These are phyloP conservation scores for Cystobasidium onofrii DNA, from an alignment of 768 basidiomycete genomes.

Conservation along the genomic window DNA sequence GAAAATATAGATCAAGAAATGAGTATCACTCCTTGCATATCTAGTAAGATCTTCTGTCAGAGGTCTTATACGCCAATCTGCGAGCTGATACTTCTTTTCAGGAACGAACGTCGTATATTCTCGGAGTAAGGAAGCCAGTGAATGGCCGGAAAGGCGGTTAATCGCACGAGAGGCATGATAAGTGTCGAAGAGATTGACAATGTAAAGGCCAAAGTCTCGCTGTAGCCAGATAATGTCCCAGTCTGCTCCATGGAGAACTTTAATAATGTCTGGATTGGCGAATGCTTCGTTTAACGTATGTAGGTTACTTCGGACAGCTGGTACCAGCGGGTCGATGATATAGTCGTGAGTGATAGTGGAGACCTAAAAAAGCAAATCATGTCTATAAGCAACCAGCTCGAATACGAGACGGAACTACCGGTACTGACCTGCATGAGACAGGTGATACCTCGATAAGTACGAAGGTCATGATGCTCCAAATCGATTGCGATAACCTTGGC, in stretches of 20 bases:
- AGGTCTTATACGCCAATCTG: conserved; percentile 96
- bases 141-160: conserved; percentile 55
- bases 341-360: conserved; percentile 70
- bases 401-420: too few relatives aligned
- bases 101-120: conserved; percentile 82
- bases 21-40: conserved; percentile 93
- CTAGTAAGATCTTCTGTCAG: conserved; percentile 77
- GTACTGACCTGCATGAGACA: conserved; percentile 82
- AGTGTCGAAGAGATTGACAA: conserved; percentile 95
- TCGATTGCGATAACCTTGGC: conserved; percentile 77
- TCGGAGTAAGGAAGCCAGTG: conserved; percentile 71
- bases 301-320: conserved; percentile 60
- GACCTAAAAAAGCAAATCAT: conserved; percentile 41
- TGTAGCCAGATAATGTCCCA: conserved; percentile 94
- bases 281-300: conserved; percentile 72
- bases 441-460: conserved; percentile 75
- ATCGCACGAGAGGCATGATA: conserved; percentile 84
- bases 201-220: conserved; percentile 84
- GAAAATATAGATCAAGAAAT: conserved; percentile 86
- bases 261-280: conserved; percentile 72
- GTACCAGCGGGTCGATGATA: conserved; percentile 68
- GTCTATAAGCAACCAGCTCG: too few relatives aligned
- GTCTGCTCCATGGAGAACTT: conserved; percentile 91
- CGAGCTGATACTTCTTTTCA: conserved; percentile 92
- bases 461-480: conserved; percentile 83